Evolutionary conservation across 2,329 filamentous ascomycete species (phyloP), one percentile per base, ranked within the genome.

Genomic region (Colletotrichum cereale): DNA sequence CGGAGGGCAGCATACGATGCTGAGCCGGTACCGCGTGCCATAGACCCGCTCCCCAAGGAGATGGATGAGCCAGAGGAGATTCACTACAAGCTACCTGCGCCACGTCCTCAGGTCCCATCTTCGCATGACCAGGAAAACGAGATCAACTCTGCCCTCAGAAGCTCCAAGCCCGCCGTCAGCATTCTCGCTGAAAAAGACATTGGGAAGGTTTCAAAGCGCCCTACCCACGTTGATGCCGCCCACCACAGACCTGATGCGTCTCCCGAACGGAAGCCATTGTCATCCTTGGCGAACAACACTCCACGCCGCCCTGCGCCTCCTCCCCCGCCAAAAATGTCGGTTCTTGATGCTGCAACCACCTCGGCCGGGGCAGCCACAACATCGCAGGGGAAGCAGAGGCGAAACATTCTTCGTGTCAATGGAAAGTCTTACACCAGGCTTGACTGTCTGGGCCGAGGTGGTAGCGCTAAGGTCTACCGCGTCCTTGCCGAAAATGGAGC

Each of bases 401-500:
- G 94, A 57, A 94, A 94, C 73, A 92, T 96, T 69, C 88, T 98
- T 70, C 91, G 92, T 57, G 91, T 99, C 73, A 99, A 99, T 78
- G 94, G 94, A 72, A 97, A 97, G 79, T 89, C 91, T 44, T 99
- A 97, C 79, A 96, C 95, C 29, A 89, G 96, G 57, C 89, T 98
- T 73, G 95, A 97, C 79, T 94, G 93, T 75, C 91, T 99, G 75
- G 96, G 96, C 12, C 92, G 95, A 69, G 96, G 96, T 73, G 96
- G 96, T 40, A 98, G 94, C 75, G 95, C 93, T 61, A 95, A 97
- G 78, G 96, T 99, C 2, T 99, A 97, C 81, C 92, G 95, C 56
- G 96, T 99, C 42, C 97, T 97, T 86, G 96, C 96, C 0, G 96
- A 99, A 80, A 98, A 98, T 78, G 95, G 94, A 78, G 97, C 95